Base-by-base conservation (phyloP, 1,284 basidiomycete genomes). In the Coniferiporia weirii region DNA sequence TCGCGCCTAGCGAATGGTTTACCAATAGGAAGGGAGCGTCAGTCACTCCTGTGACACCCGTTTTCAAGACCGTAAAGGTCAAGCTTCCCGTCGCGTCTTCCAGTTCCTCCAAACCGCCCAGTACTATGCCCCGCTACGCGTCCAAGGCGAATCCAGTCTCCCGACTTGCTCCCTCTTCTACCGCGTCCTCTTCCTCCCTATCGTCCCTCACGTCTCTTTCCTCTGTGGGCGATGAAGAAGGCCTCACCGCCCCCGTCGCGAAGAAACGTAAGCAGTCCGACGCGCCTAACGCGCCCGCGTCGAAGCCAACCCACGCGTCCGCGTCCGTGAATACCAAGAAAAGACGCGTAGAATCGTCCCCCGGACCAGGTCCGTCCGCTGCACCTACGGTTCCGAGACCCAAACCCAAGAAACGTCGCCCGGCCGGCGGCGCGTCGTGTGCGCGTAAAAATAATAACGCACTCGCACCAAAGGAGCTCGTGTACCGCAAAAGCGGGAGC, bases 401-500 rank as follows among this genome's bases (percentile, higher is more conserved):
- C 44, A 46, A 20, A 19, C 17, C 44, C 44, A 46, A n/a, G 12
- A 48, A 20, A 48, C 9, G 12, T 19, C 46, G 38, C 3, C 15
- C 38, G 38, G 38, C 15, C 15, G 9, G 9, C 38, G 15, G 38
- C 38, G 15, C 38, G 12, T 15, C 38, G 38, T 7, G 38, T 40
- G 12, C 38, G 38, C 3, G 8, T 3, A 40, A 40, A 15, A 40
- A 40, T 15, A 40, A 40, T 9, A 40, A 40, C 38, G 15, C 38
- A 7, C 38, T 40, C 38, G 38, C 38, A 9, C 38, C 38, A 15
- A 40, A 40, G 38, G 44, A 46, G 44, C 75, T 77, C n/a, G 75
- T 81, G 17, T 81, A 77, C 64, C 73, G 76, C 52, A 73, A 69
- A 59, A 77, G 76, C 65, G 73, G 68, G 59, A 77, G 76, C 66